Percentiles rank a stretch among this genome's conserved stretches.
Conservation (phyloP, 1,284 basidiomycete genomes). For the Puccinia hordei region DNA sequence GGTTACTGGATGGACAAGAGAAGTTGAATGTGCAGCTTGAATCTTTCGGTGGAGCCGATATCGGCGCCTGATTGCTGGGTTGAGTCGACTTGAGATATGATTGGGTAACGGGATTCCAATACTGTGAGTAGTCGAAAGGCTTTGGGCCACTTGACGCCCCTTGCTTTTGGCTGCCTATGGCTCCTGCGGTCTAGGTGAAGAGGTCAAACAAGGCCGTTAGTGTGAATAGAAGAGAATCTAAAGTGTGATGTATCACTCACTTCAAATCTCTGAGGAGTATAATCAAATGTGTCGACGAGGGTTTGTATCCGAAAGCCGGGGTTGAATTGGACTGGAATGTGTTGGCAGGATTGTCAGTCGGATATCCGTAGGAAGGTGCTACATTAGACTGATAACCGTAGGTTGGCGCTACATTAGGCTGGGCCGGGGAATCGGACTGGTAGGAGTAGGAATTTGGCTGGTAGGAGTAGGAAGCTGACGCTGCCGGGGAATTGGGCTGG, state of each 20-base stretch:
- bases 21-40: not conserved
- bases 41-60: not conserved
- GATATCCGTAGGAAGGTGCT: slow-evolving; percentile 4
- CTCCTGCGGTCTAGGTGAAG: not conserved
- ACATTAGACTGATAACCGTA: not conserved
- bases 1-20: not conserved
- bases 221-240: not conserved
- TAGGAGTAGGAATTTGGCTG: not conserved
- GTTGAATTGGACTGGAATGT: not conserved
- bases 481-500: not conserved
- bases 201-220: not conserved
- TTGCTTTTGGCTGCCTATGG: not conserved
- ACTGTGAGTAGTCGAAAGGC: slow-evolving; percentile 7
- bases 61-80: not conserved
- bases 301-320: not conserved
- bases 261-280: not conserved
- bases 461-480: not conserved
- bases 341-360: not conserved
- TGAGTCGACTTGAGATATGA: not conserved
- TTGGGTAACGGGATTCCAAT: slow-evolving; percentile 1
- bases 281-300: slow-evolving; percentile 5
- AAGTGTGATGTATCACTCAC: not conserved
- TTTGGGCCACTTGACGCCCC: slow-evolving; percentile 9
- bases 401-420: not conserved
- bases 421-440: not conserved